A percentile compares a stretch with the other conserved stretches of the same genome.
Evolutionary conservation across 139 green algal species (phyloP).

Genomic region (Prasinococcaceae sp.): DNA sequence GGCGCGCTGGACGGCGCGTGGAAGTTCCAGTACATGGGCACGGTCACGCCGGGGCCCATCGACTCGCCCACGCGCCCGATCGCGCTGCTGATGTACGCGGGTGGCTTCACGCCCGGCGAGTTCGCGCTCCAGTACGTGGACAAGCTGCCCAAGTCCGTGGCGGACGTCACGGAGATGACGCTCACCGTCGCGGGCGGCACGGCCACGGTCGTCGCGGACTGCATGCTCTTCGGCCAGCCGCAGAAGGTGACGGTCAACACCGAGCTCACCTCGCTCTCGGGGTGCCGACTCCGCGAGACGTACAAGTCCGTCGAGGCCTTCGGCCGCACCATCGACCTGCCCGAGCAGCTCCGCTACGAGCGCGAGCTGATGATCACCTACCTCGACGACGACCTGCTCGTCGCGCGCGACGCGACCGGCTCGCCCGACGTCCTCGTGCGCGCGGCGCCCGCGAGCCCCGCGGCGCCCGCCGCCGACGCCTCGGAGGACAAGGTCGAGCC

Average conservation of each 20-base stretch:
- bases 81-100: slow-evolving; percentile 14
- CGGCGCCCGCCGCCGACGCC: too few species aligned
- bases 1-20: slow-evolving; percentile 1
- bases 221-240: background rate
- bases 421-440: slow-evolving; percentile 1
- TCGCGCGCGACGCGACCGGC: slow-evolving; percentile 7
- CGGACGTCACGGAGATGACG: background rate
- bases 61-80: slow-evolving; percentile 3
- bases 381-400: slow-evolving; percentile 12
- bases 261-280: background rate
- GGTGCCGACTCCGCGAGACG: slow-evolving; percentile 1
- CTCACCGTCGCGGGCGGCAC: background rate
- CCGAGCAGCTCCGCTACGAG: slow-evolving; percentile 2
- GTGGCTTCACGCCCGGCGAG: slow-evolving; percentile 7
- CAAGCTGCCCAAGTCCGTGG: background rate
- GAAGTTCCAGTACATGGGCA: slow-evolving; percentile 3
- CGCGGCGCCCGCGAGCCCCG: slow-evolving; percentile 31
- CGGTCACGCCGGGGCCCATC: background rate
- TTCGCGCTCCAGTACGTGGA: slow-evolving; percentile 1
- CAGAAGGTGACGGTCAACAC: background rate
- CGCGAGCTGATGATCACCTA: slow-evolving; percentile 13
- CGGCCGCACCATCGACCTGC: background rate
- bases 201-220: background rate
- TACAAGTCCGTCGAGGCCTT: slow-evolving; percentile 1
- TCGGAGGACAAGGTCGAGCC: background rate